These are phyloP conservation scores for Citrus cavaleriei DNA, from an alignment of 345 rosid species.

Conservation along the genomic window DNA sequence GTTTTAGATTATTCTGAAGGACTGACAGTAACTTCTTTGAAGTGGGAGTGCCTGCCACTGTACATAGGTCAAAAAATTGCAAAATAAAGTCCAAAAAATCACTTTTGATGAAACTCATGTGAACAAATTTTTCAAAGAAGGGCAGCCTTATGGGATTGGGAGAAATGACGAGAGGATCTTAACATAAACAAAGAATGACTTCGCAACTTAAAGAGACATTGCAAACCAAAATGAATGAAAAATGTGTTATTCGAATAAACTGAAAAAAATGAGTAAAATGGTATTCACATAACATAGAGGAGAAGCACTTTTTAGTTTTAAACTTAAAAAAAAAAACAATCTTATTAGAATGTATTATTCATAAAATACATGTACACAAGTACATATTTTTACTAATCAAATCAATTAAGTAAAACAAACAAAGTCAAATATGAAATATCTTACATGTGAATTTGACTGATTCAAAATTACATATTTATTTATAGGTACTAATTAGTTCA, in stretches of 20 bases:
- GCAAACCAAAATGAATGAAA: not conserved
- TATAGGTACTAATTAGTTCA: fast-evolving
- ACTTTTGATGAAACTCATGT: not conserved
- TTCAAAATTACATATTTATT: no score
- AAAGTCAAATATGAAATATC: not conserved
- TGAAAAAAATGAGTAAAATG: not conserved
- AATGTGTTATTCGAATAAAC: not conserved
- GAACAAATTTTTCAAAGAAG: not conserved
- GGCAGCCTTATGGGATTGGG: not conserved
- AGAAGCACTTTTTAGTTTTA: not conserved
- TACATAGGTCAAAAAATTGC: not conserved
- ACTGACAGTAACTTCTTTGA: not conserved
- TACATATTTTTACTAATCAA: no score
- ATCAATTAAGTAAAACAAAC: not conserved
- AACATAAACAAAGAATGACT: not conserved
- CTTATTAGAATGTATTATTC: no score
- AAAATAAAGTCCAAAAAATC: not conserved
- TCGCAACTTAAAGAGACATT: not conserved
- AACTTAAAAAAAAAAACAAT: not conserved
- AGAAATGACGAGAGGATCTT: not conserved
- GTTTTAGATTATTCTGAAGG: not conserved
- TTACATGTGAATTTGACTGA: not conserved
- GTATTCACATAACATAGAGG: no score
- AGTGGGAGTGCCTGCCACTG: not conserved
- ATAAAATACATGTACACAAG: not conserved